Evolutionary conservation across 306 rosid species (phyloP), one percentile per base, ranked within the genome.

Genomic region (Citrullus colocynthis): DNA sequence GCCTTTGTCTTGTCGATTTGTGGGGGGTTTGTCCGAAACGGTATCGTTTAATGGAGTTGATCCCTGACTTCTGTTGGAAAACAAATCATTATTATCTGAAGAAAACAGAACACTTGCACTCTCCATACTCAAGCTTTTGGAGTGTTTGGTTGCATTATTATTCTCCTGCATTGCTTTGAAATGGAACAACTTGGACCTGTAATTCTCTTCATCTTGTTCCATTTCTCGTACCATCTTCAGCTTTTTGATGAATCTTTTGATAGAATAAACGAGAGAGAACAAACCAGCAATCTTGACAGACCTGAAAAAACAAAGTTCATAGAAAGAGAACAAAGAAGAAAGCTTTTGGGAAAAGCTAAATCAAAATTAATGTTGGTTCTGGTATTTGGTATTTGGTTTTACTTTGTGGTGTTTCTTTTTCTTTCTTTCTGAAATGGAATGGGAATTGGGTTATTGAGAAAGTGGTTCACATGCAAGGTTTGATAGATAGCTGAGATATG

Each of bases 71-170:
- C 59, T 86, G 52, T 89, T 71, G 20, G 89, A 41, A 4, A 30
- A 49, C 28, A 30, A 57, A n/a, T 56, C 59, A 57, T 89, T 80
- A 16, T 90, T 88, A 0, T 88, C 86, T 9, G 55, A 1, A 73
- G 80, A 63, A n/a, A 85, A 87, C 6, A 86, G 56, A 2, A 60
- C 0, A 59, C 15, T 78, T 0, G 86, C 86, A 80, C 83, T 81
- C 64, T 92, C 97, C 77, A 80, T 17, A 81, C 97, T 90, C 85
- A 89, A 82, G 80, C 96, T 95, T 84, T 86, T 92, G 62, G 93
- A 12, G 66, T 87, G 92, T 67, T 87, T 75, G 16, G 87, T 90
- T 20, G 86, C 41, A 15, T 45, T 72, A 14, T 63, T 63, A 63
- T 76, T 59, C 13, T 85, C 91, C 85, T 78, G 69, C 80, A 86